Base-by-base conservation (phyloP, 352 stramenopile species). In the Phytopythium kandeliae region DNA sequence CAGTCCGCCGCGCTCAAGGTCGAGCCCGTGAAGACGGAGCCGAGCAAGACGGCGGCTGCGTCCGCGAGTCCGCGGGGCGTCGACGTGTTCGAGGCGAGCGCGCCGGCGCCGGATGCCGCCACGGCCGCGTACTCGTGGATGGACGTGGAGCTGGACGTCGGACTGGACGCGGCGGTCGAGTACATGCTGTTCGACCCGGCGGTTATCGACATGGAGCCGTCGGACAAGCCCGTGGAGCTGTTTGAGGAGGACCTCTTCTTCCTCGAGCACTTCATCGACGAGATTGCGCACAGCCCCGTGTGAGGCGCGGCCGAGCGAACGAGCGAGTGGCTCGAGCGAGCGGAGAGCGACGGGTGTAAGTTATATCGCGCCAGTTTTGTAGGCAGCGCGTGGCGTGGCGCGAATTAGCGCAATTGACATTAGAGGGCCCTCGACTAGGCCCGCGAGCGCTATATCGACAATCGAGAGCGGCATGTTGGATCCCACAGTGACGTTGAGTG, bases 181-280 rank as follows among this genome's bases (percentile, higher is more conserved):
- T 87, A 80, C 64, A 87, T 89, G 78, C 85, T 89, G 75, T 55
- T 84, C 48, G 78, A 87, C 56, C 67, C 65, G 28, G 71, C 61
- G 5, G 57, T 74, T 55, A 87, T 89, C 51, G 78, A 87, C 53
- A 75, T 85, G 57, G 78, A 89, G 62, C 78, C 78, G 41, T 86
- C 72, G 26, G 68, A 86, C 62, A 82, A 74, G 53, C 78, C 78
- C 4, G 74, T 89, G 40, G 78, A 87, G 36, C 61, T 89, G 43
- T 89, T 85, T 51, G 78, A 89, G 48, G 78, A 85, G 50, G 78
- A 89, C 28, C 57, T 89, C 10, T 89, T 83, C 65, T 89, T 89
- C 51, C 68, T 89, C 34, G 78, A 89, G 58, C 75, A 87, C 63
- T 89, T 89, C 41, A 87, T 89, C 57, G 68, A 71, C 50, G 78